These are phyloP conservation scores for Primulina huaijiensis DNA, from an alignment of 257 asterid species.

Conservation along the genomic window DNA sequence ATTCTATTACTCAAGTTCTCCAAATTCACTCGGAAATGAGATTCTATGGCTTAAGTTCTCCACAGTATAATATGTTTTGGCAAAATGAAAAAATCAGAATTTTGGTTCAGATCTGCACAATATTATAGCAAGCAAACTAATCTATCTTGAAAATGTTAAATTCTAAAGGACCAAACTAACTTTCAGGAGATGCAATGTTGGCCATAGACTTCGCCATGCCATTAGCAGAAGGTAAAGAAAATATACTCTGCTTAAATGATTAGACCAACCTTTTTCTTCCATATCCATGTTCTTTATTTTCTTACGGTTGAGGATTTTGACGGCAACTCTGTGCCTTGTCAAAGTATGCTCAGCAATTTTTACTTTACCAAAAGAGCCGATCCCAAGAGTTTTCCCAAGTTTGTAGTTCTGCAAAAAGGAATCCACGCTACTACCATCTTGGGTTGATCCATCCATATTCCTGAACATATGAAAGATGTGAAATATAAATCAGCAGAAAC, in stretches of 20 bases:
- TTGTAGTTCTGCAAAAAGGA: conserved; percentile 42
- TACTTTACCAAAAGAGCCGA: conserved; percentile 53
- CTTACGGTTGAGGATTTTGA: conserved; percentile 50
- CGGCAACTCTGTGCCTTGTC: conserved; percentile 49
- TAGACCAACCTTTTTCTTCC: conserved; percentile 48
- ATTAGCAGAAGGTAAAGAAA: conserved; percentile 8
- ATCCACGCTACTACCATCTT: conserved; percentile 38
- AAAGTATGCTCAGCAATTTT: conserved; percentile 48
- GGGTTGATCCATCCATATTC: conserved; percentile 47
- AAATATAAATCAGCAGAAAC: not conserved
- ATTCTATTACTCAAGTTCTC: no score
- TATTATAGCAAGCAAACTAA: not conserved
- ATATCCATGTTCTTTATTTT: conserved; percentile 45
- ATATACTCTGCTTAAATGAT: not conserved
- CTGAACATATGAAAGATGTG: conserved; percentile 12
- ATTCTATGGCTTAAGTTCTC: not conserved
- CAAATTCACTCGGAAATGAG: no score
- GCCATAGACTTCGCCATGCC: not conserved
- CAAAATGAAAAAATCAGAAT: not conserved
- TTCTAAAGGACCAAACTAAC: not conserved
- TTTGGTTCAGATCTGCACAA: not conserved
- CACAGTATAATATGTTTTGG: not conserved
- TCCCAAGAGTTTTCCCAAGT: conserved; percentile 54
- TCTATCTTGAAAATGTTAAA: not conserved
- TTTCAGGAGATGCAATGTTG: not conserved